Conservation (phyloP, 2,329 filamentous ascomycete species). For the Aureobasidium zeae region DNA sequence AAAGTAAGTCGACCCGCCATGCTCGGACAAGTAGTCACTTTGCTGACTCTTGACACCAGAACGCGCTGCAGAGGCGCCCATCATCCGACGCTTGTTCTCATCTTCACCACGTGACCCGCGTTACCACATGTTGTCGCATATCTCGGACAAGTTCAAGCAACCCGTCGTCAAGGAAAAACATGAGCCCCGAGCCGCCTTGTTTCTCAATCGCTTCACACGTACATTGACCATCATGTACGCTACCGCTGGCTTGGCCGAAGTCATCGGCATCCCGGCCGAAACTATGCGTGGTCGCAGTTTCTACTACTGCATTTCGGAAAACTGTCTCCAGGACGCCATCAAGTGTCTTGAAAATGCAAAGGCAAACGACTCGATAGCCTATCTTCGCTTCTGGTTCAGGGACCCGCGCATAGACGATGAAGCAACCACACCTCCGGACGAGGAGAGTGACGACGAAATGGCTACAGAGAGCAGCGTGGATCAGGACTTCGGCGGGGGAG, state of each 20-base stretch:
- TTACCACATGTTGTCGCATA: constrained; percentile 80
- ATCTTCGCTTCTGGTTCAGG: constrained; percentile 75
- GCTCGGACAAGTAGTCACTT: too few species aligned
- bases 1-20: constrained; percentile 48
- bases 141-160: constrained; percentile 67
- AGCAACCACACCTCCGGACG: constrained; percentile 40
- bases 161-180: constrained; percentile 49
- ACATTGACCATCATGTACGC: constrained; percentile 80
- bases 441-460: constrained; percentile 37
- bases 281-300: constrained; percentile 69
- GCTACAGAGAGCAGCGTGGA: constrained; percentile 41
- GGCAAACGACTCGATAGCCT: constrained; percentile 83
- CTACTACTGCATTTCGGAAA: constrained; percentile 75
- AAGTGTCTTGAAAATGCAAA: constrained; percentile 76
- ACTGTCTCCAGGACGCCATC: constrained; percentile 66
- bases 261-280: constrained; percentile 62
- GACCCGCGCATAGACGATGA: constrained; percentile 53
- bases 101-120: constrained; percentile 73
- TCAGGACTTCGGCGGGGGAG: constrained; percentile 41
- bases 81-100: constrained; percentile 69
- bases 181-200: constrained; percentile 74
- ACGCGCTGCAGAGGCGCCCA: constrained; percentile 65
- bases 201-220: constrained; percentile 76
- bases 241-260: constrained; percentile 63
- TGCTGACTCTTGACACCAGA: constrained; percentile 41